Evolutionary conservation across 2,329 filamentous ascomycete genomes (phyloP).

Genomic region (Lasiodiplodia sp.): DNA sequence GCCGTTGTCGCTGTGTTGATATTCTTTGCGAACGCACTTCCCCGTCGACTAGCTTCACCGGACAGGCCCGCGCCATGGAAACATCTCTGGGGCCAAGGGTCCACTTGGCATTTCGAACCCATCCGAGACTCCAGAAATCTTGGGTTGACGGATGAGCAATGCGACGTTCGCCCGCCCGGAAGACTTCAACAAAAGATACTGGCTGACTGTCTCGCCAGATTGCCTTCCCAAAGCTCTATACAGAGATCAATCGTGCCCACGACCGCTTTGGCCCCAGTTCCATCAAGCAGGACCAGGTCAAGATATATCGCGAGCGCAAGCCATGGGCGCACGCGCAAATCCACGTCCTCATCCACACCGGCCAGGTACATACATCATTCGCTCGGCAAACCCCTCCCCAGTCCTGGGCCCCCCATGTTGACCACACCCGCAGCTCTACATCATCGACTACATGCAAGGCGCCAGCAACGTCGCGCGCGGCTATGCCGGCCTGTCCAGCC

Average conservation of each 20-base stretch:
- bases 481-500: slow-evolving; percentile 11
- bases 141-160: slow-evolving; percentile 24
- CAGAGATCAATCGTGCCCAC: slow-evolving; percentile 9
- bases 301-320: neutral
- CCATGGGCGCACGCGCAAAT: neutral
- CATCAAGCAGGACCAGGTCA: slow-evolving; percentile 2
- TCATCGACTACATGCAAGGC: slow-evolving; percentile 21
- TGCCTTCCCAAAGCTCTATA: slow-evolving; percentile 22
- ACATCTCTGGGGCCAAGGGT: neutral
- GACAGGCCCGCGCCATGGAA: neutral
- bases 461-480: slow-evolving; percentile 5
- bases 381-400: neutral
- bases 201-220: neutral
- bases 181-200: neutral
- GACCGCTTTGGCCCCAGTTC: slow-evolving; percentile 1
- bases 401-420: neutral
- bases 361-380: slow-evolving; percentile 2
- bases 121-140: slow-evolving; percentile 21
- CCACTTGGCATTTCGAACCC: slow-evolving; percentile 11
- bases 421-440: slow-evolving; percentile 8
- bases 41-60: neutral
- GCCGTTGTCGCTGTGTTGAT: neutral
- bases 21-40: neutral
- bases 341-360: slow-evolving; percentile 27
- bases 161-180: neutral